Base-by-base conservation (phyloP, 768 basidiomycete species). In the Ramaria sp. region DNA sequence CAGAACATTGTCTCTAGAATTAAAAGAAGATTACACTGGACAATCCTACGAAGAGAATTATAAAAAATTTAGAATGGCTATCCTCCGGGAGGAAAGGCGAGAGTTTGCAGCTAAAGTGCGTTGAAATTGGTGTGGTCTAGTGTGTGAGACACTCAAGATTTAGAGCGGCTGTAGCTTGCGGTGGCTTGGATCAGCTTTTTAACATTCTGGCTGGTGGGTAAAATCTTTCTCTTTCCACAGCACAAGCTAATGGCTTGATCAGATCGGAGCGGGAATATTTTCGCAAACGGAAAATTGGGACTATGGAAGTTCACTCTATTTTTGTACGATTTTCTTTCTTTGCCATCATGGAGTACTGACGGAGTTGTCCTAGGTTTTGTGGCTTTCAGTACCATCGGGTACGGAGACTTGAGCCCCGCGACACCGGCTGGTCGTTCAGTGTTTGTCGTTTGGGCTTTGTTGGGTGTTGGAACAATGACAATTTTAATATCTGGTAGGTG, bases 381-480 rank as follows among this genome's bases (percentile, higher is more conserved):
- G 51, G 68, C 84, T 10, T 89, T 91, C 70, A 79, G 80, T 0
- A 88, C 84, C 0, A 81, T 89, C 30, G 88, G 88, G 13, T 65
- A 53, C 46, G 78, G 84, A n/a, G 88, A 90, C 63, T 70, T 75
- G 13, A 61, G 78, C 0, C 88, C 86, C 0, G 64, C 66, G 51
- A 82, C 84, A 0, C 79, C 83, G 11, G 80, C 84, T 3, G 89
- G 88, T 11, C 79, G 86, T 22, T 79, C 84, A 13, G 75, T 91
- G 34, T 91, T 91, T 65, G 76, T 89, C 41, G 78, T 81, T 2
- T 90, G 88, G 88, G 84, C 88, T 0, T 67, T 91, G 37, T 68
- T 88, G 7, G 89, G 87, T 15, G 83, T 89, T 13, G 86, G 75
- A 1, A 80, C 85, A 1, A 79, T 90, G 80, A 87, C 88, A 0